A percentile compares a stretch with the other conserved stretches of the same genome.
These are phyloP conservation scores for Pyricularia sp. DNA, from an alignment of 2,329 filamentous ascomycete genomes.

Conservation along the genomic window DNA sequence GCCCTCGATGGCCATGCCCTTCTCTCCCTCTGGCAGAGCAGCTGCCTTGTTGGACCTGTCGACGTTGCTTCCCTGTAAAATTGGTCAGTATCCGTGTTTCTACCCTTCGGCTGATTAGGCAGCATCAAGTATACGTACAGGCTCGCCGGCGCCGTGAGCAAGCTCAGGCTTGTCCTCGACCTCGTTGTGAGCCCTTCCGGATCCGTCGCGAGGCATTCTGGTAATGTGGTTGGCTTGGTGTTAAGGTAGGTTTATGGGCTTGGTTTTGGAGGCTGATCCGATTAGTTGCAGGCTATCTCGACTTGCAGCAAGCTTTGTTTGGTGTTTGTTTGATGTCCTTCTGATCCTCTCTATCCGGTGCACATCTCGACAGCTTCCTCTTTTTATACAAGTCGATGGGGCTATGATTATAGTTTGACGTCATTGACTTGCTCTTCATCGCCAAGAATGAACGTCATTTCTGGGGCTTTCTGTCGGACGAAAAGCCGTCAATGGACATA, in stretches of 20 bases:
- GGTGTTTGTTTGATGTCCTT: neutral
- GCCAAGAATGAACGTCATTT: neutral
- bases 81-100: too few relatives aligned
- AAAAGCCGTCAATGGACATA: neutral
- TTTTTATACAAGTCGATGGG: neutral
- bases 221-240: slow-evolving; percentile 5
- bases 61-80: slow-evolving; percentile 20
- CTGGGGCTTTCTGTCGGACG: neutral
- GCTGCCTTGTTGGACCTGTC: slow-evolving; percentile 40
- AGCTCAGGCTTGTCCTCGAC: slow-evolving; percentile 25
- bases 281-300: neutral
- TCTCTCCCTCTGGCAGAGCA: slow-evolving; percentile 33
- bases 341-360: neutral
- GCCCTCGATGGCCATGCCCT: slow-evolving; percentile 30
- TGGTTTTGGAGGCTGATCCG: neutral
- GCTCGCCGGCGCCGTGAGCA: slow-evolving; percentile 31
- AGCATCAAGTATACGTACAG: slow-evolving; percentile 26
- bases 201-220: slow-evolving; percentile 42
- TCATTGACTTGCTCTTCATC: neutral
- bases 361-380: neutral
- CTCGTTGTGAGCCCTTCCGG: slow-evolving; percentile 37
- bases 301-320: neutral
- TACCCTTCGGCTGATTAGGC: too few relatives aligned
- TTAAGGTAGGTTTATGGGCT: neutral
- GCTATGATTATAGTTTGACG: neutral